A percentile compares a stretch with the other conserved stretches of the same genome.
Evolutionary conservation across 768 basidiomycete species (phyloP).

Genomic region (Naganishia vishniacii): DNA sequence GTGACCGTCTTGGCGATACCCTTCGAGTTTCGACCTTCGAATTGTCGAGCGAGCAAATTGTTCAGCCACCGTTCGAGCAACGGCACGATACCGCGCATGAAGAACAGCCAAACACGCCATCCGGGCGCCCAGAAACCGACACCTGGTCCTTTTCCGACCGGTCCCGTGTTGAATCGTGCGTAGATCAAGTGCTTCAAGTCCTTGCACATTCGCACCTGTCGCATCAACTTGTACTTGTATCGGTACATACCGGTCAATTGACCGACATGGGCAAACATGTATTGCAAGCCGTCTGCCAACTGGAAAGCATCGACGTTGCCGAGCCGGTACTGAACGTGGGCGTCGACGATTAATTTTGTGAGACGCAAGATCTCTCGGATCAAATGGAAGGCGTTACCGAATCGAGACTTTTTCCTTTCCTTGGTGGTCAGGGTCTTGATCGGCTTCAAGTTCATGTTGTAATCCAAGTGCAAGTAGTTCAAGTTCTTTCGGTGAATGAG

Average conservation of each 20-base stretch:
- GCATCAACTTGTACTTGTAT: conserved; percentile 99
- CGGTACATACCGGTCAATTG: conserved; percentile 99
- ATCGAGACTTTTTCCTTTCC: conserved; percentile 98
- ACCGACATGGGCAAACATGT: conserved; percentile 94
- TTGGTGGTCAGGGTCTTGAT: conserved; percentile 91
- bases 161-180: conserved; percentile 98
- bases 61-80: conserved; percentile 96
- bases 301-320: conserved; percentile 99
- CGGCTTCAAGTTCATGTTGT: conserved; percentile 98
- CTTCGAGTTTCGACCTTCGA: conserved; percentile 89
- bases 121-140: conserved; percentile 99
- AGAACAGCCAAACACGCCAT: conserved; percentile 99
- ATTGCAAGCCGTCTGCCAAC: conserved; percentile 94
- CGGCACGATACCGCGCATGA: conserved; percentile 97
- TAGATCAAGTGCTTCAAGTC: conserved; percentile 94
- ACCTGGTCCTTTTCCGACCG: conserved; percentile 97
- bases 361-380: conserved; percentile 96
- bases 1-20: conserved; percentile 97
- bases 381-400: conserved; percentile 85
- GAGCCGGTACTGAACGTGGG: conserved; percentile 95
- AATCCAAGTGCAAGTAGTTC: conserved; percentile 91
- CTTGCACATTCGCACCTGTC: conserved; percentile 99
- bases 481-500: conserved; percentile 97
- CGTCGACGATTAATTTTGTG: conserved; percentile 97
- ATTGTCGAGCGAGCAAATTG: conserved; percentile 94